Conservation (phyloP, 805 yeast genomes). For the Kodamaea hsintzibuensis region DNA sequence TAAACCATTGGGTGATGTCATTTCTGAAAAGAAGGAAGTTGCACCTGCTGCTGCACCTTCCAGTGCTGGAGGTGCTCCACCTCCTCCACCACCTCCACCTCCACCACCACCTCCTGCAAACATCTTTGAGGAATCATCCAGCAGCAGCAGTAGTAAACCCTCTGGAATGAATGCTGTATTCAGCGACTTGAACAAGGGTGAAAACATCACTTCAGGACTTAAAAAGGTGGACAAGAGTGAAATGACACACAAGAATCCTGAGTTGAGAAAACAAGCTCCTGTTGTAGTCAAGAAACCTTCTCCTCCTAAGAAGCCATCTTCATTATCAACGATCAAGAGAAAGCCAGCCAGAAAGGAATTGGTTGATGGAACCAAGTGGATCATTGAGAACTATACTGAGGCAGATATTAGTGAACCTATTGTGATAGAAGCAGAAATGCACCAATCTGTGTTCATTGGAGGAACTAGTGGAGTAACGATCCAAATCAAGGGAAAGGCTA, state of each 20-base stretch:
- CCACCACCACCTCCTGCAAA: slow-evolving; percentile 89
- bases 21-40: slow-evolving; percentile 22
- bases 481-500: slow-evolving; percentile 87
- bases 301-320: slow-evolving; percentile 81
- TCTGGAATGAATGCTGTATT: slow-evolving; percentile 84
- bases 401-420: slow-evolving; percentile 56
- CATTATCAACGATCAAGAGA: slow-evolving; percentile 42
- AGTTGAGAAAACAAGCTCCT: slow-evolving; percentile 61
- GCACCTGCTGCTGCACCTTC: slow-evolving; percentile 28
- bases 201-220: slow-evolving; percentile 76
- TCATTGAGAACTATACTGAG: slow-evolving; percentile 74
- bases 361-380: slow-evolving; percentile 82
- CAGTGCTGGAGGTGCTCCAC: slow-evolving; percentile 17
- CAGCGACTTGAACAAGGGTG: slow-evolving; percentile 87
- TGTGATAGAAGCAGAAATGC: slow-evolving; percentile 73
- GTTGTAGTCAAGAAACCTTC: slow-evolving; percentile 56
- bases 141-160: neutral
- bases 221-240: slow-evolving; percentile 91
- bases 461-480: slow-evolving; percentile 72
- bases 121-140: slow-evolving; percentile 41
- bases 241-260: slow-evolving; percentile 93
- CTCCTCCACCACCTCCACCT: slow-evolving; percentile 86
- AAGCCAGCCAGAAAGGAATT: slow-evolving; percentile 61
- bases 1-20: slow-evolving; percentile 52
- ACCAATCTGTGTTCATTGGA: slow-evolving; percentile 88